Evolutionary conservation across 106 monocot genomes (phyloP).

Genomic region (Dioscorea alata): DNA sequence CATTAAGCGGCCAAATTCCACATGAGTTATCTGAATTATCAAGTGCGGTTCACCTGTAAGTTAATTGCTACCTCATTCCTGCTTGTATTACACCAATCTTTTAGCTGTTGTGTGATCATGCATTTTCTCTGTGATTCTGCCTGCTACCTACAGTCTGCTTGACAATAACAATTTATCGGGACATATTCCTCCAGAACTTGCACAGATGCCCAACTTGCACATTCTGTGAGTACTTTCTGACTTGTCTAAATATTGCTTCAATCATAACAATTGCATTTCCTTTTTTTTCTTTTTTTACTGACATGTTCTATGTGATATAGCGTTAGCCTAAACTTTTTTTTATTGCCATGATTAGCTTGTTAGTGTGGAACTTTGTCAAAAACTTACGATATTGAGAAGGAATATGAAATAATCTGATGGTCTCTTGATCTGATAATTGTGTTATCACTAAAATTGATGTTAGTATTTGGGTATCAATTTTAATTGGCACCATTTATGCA

Average conservation of each 20-base stretch:
- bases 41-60: constrained; percentile 67
- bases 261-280: background rate
- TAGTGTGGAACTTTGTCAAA: too few relatives aligned
- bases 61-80: background rate
- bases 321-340: too few relatives aligned
- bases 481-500: too few relatives aligned
- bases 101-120: background rate
- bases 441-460: too few relatives aligned
- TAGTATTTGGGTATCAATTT: too few relatives aligned
- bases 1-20: constrained; percentile 89
- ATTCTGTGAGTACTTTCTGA: constrained; percentile 61
- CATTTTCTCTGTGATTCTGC: background rate
- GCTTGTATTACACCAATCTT: background rate
- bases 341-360: too few relatives aligned
- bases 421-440: too few relatives aligned
- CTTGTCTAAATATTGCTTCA: background rate
- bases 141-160: constrained; percentile 56
- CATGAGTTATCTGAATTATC: constrained; percentile 62
- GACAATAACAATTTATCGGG: constrained; percentile 96
- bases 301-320: too few relatives aligned
- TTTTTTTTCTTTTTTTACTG: too few relatives aligned
- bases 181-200: constrained; percentile 58
- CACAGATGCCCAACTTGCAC: constrained; percentile 38
- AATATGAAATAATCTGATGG: too few relatives aligned
- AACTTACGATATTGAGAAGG: too few relatives aligned